Percentiles rank a stretch among this genome's conserved stretches.
phyloP scores from a whole-genome alignment of 345 rosid species.

The Populus alba region DNA sequence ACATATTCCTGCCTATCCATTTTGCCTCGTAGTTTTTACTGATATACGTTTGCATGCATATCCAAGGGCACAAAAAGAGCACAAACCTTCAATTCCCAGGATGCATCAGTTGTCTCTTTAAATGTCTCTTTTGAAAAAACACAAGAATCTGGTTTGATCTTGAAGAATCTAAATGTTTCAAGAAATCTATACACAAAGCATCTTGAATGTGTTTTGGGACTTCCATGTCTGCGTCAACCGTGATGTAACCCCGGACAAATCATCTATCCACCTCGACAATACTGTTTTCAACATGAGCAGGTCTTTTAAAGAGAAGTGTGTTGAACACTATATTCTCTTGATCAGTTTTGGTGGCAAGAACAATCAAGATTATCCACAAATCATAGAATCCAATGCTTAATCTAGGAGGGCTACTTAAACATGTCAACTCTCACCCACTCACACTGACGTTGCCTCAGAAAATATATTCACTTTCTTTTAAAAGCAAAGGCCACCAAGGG shows the following conservation, averaged over 20 bases:
- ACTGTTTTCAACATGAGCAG: background rate
- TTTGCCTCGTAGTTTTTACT: background rate
- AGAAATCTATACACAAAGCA: background rate
- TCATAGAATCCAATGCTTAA: slow-evolving; percentile 17
- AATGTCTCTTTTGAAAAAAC: background rate
- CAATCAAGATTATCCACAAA: slow-evolving; percentile 10
- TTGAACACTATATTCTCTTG: background rate
- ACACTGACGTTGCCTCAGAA: background rate
- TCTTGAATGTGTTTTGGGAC: background rate
- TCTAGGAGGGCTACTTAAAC: background rate
- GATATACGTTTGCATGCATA: background rate
- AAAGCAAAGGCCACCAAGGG: background rate
- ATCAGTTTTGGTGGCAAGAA: background rate
- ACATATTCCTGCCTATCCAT: slow-evolving; percentile 6
- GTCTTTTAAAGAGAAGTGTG: background rate
- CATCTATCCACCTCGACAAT: background rate
- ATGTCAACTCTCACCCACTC: slow-evolving; percentile 7
- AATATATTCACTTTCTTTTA: background rate
- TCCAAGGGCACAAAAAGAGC: background rate
- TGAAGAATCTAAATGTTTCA: background rate
- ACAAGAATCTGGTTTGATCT: background rate
- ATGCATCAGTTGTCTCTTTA: background rate
- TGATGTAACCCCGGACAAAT: background rate
- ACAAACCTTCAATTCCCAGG: background rate
- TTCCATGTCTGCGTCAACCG: background rate